Evolutionary conservation across 805 yeast genomes (phyloP).

Genomic region (Wickerhamomyces sydowiorum): DNA sequence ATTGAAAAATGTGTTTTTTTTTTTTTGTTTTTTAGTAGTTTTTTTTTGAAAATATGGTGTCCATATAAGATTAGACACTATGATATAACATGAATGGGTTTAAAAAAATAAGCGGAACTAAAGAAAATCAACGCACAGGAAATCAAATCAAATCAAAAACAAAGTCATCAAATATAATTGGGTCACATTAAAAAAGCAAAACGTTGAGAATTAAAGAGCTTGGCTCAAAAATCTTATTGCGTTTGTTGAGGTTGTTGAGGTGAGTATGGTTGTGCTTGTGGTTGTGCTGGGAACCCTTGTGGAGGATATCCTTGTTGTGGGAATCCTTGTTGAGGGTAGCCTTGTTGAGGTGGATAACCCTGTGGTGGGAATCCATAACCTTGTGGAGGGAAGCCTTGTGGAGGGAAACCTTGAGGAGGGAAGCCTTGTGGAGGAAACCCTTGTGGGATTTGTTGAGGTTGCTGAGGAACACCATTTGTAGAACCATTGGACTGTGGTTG

Average conservation of each 20-base stretch:
- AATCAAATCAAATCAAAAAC: too few relatives aligned
- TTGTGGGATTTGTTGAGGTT: conserved; percentile 12
- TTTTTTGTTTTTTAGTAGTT: conserved; percentile 2
- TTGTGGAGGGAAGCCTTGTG: conserved; percentile 10
- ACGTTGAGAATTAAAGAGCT: too few relatives aligned
- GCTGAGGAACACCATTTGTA: conserved; percentile 15
- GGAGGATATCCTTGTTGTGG: conserved; percentile 14
- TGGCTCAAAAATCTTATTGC: not conserved
- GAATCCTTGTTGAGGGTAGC: conserved; percentile 14
- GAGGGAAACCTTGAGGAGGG: conserved; percentile 8
- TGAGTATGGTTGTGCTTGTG: not conserved
- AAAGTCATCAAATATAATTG: not conserved
- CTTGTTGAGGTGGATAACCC: conserved; percentile 14
- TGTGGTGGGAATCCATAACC: conserved; percentile 7
- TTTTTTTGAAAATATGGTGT: conserved; percentile 1
- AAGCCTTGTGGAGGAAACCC: conserved; percentile 14
- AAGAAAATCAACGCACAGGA: conserved; percentile 2
- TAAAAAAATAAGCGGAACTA: conserved; percentile 6
- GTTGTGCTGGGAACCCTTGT: conserved; percentile 13
- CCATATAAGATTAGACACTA: too few relatives aligned
- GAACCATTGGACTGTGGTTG: conserved; percentile 5
- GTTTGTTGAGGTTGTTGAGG: conserved; percentile 6
- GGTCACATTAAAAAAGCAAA: not conserved
- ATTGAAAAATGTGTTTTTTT: not conserved
- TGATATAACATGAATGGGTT: too few relatives aligned